These are phyloP conservation scores for Bretschneidera sinensis DNA, from an alignment of 345 rosid genomes.

Conservation along the genomic window DNA sequence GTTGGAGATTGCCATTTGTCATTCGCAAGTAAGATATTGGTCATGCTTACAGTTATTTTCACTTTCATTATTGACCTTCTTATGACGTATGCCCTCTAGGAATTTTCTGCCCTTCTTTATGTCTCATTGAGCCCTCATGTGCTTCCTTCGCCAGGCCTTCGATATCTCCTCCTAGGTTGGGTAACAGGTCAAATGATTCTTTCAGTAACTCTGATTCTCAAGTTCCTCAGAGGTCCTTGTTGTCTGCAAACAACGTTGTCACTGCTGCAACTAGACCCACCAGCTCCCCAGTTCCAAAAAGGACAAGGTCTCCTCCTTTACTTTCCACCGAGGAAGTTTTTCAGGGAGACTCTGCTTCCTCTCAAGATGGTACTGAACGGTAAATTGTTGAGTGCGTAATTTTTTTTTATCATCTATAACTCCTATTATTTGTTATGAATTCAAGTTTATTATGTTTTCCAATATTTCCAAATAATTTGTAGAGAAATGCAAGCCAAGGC, in stretches of 20 bases:
- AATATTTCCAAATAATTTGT: slow-evolving; percentile 17
- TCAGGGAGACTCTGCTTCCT: slow-evolving; percentile 33
- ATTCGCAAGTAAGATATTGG: no score
- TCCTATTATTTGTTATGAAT: slow-evolving; percentile 8
- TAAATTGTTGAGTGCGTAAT: slow-evolving; percentile 25
- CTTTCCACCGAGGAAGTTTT: slow-evolving; percentile 36
- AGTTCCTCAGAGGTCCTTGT: slow-evolving; percentile 21
- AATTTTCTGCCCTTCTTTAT: slow-evolving; percentile 3
- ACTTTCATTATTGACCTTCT: background rate
- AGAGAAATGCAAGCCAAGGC: slow-evolving; percentile 89
- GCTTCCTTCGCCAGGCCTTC: slow-evolving; percentile 35
- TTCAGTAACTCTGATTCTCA: slow-evolving; percentile 24
- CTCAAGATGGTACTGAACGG: slow-evolving; percentile 60
- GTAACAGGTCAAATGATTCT: slow-evolving; percentile 31
- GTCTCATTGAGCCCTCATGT: slow-evolving; percentile 12
- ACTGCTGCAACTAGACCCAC: slow-evolving; percentile 23
- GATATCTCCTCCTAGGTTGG: slow-evolving; percentile 41
- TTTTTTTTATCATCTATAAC: background rate
- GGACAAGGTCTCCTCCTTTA: slow-evolving; percentile 70
- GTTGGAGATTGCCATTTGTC: no score
- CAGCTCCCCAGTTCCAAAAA: slow-evolving; percentile 37
- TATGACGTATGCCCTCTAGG: background rate
- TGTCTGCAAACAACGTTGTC: slow-evolving; percentile 15
- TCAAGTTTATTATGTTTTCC: slow-evolving; percentile 12
- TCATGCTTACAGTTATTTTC: no score